phyloP scores from a whole-genome alignment of 225 moss, liverwort and hornwort species.

The Physcomitrellopsis africana region DNA sequence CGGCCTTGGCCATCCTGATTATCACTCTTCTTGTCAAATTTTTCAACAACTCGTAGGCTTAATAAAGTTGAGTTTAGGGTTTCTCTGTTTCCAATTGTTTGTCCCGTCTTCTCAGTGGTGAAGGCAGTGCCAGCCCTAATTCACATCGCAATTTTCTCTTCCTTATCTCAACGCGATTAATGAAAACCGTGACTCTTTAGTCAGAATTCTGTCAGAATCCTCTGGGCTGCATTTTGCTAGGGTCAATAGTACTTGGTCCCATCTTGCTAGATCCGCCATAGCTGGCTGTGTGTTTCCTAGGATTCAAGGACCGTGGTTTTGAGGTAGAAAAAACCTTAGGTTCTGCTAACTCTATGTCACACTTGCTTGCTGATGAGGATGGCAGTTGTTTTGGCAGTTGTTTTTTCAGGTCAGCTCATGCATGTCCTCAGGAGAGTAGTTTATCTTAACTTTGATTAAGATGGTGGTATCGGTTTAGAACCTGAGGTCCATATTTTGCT shows the following conservation, averaged over 20 bases:
- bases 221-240: conserved; percentile 3
- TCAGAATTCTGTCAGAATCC: conserved; percentile 9
- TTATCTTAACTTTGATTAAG: conserved; percentile 6
- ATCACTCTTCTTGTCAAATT: conserved; percentile 38
- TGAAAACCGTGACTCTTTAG: conserved; percentile 17
- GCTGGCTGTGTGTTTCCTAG: background rate
- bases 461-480: conserved; percentile 4
- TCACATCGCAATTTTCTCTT: background rate
- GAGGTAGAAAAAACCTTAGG: background rate
- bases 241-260: conserved; percentile 2
- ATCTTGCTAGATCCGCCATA: conserved; percentile 5
- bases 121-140: background rate
- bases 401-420: conserved; percentile 23
- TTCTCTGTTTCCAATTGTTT: background rate
- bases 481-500: conserved; percentile 1
- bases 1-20: conserved; percentile 34
- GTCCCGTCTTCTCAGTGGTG: background rate
- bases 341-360: background rate
- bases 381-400: background rate
- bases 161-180: background rate
- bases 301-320: background rate
- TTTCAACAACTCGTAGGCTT: conserved; percentile 30
- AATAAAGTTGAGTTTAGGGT: background rate
- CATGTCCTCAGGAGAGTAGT: conserved; percentile 21
- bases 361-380: conserved; percentile 2